These are phyloP conservation scores for Phytopythium helicoides DNA, from an alignment of 352 stramenopile genomes.

Conservation along the genomic window DNA sequence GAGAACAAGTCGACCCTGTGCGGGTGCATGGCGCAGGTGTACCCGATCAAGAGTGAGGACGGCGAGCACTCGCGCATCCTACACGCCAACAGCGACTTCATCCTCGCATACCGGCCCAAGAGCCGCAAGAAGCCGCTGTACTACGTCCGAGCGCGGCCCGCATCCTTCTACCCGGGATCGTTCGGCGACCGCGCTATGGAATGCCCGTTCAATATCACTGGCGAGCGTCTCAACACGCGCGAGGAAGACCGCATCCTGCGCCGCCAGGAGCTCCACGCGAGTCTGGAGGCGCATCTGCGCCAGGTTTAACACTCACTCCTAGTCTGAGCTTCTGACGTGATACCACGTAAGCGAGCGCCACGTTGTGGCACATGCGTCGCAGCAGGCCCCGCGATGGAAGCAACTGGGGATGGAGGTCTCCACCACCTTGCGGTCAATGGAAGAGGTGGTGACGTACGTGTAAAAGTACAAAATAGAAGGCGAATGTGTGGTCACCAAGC, in stretches of 20 bases:
- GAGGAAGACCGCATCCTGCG: conserved; percentile 27
- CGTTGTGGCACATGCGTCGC: too few species aligned
- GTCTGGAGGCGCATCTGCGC: background rate
- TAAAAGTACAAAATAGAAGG: too few species aligned
- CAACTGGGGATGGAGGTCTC: too few species aligned
- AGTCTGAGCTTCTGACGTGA: too few species aligned
- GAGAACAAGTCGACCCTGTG: conserved; percentile 32
- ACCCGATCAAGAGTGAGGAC: conserved; percentile 15
- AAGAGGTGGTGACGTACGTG: too few species aligned
- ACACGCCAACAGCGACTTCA: conserved; percentile 46
- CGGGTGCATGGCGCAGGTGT: conserved; percentile 41
- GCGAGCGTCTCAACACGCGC: conserved; percentile 17
- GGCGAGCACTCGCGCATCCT: conserved; percentile 18
- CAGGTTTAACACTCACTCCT: too few species aligned
- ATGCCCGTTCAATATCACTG: conserved; percentile 37
- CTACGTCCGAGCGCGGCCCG: conserved; percentile 24
- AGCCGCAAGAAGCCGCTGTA: conserved; percentile 20
- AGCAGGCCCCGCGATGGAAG: too few species aligned
- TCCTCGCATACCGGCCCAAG: conserved; percentile 28
- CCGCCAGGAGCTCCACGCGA: conserved; percentile 21
- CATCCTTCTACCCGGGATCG: conserved; percentile 29
- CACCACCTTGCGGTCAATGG: too few species aligned
- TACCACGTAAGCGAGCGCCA: too few species aligned
- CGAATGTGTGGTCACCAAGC: too few species aligned
- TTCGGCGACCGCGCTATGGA: conserved; percentile 29